A percentile compares a stretch with the other conserved stretches of the same genome.
Conservation (phyloP, 2,329 filamentous ascomycete genomes). For the Aspergillus clavatus region DNA sequence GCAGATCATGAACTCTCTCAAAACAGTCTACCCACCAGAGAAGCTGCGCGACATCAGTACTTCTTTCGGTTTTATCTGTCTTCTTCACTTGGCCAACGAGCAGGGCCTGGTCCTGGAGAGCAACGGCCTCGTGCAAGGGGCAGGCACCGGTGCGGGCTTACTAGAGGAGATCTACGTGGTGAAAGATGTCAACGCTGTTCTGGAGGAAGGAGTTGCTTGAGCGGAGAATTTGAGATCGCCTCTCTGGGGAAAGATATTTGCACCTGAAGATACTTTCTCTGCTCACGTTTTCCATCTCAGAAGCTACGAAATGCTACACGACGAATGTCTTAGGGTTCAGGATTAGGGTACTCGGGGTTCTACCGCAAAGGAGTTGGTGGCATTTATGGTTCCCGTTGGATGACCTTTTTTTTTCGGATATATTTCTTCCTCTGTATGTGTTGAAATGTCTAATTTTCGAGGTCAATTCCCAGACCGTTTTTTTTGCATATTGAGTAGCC, state of each 20-base stretch:
- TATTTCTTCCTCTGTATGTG: not conserved
- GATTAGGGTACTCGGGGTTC: slow-evolving; percentile 9
- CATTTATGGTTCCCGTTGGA: slow-evolving; percentile 1
- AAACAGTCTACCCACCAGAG: slow-evolving; percentile 77
- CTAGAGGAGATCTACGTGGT: slow-evolving; percentile 44
- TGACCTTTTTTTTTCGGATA: not conserved
- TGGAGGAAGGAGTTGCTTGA: slow-evolving; percentile 33
- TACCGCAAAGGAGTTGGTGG: slow-evolving; percentile 15
- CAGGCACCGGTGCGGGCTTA: slow-evolving; percentile 24
- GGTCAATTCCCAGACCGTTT: not conserved
- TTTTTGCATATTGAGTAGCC: not conserved
- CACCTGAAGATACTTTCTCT: slow-evolving; percentile 3
- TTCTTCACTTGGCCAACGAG: slow-evolving; percentile 88
- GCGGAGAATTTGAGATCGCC: slow-evolving; percentile 3
- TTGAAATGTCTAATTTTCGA: not conserved
- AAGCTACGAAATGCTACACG: slow-evolving; percentile 7
- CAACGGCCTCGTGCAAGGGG: slow-evolving; percentile 38
- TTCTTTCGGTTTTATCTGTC: slow-evolving; percentile 84
- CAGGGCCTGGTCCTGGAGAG: slow-evolving; percentile 77
- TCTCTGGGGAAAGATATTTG: not conserved
- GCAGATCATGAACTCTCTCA: slow-evolving; percentile 81
- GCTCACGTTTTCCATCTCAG: slow-evolving; percentile 2
- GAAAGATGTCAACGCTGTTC: slow-evolving; percentile 37
- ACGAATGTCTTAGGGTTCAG: slow-evolving; percentile 11
- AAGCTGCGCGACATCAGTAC: slow-evolving; percentile 93